A percentile compares a stretch with the other conserved stretches of the same genome.
These are phyloP conservation scores for Amauroascus verrucosus DNA, from an alignment of 2,329 filamentous ascomycete genomes.

Conservation along the genomic window DNA sequence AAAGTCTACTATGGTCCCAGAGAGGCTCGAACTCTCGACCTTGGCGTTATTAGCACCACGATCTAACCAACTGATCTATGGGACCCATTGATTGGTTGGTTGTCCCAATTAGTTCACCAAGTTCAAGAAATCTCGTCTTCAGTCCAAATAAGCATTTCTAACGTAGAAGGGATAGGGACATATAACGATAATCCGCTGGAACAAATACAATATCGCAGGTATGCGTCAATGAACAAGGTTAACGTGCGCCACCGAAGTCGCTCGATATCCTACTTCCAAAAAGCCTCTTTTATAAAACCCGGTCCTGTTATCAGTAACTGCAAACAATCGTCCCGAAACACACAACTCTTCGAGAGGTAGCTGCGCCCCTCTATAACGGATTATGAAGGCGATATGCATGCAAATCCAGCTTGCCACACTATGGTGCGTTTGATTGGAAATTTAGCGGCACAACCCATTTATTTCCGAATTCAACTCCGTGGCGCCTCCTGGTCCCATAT, in stretches of 20 bases:
- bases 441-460: constrained; percentile 71
- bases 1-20: background rate
- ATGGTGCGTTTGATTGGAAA: constrained; percentile 24
- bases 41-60: background rate
- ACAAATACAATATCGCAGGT: too few species aligned
- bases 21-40: background rate
- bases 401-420: background rate
- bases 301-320: too few species aligned
- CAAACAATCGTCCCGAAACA: background rate
- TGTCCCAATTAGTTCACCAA: too few species aligned
- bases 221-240: too few species aligned
- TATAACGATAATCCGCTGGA: too few species aligned
- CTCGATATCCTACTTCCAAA: too few species aligned
- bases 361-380: background rate
- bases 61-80: background rate
- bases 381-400: background rate
- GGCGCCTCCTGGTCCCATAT: constrained; percentile 66
- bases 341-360: background rate
- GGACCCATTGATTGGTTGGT: too few species aligned
- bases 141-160: too few species aligned
- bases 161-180: too few species aligned
- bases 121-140: too few species aligned
- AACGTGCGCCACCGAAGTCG: too few species aligned
- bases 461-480: constrained; percentile 79
- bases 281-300: too few species aligned